Evolutionary conservation across 805 yeast genomes (phyloP).

Genomic region (Vanderwaltozyma polyspora): DNA sequence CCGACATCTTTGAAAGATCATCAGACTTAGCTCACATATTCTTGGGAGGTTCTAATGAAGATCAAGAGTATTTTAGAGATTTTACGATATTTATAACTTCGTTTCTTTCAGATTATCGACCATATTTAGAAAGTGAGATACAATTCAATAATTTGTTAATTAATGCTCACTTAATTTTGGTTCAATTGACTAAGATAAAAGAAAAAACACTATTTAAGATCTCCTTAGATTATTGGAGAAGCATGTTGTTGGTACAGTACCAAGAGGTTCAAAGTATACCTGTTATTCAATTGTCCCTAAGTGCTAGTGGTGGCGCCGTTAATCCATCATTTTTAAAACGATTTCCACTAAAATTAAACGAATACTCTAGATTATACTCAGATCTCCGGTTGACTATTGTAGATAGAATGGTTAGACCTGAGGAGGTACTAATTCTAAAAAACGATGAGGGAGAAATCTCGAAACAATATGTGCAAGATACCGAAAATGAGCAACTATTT

Average conservation of each 20-base stretch:
- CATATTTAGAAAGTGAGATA: conserved; percentile 45
- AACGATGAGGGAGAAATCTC: conserved; percentile 98
- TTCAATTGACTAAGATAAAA: conserved; percentile 75
- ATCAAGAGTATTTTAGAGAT: conserved; percentile 88
- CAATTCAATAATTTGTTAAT: conserved; percentile 44
- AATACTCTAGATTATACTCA: conserved; percentile 63
- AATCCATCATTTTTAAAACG: conserved; percentile 64
- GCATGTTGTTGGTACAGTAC: conserved; percentile 65
- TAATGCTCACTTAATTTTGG: conserved; percentile 64
- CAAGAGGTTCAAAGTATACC: conserved; percentile 78
- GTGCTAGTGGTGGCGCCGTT: conserved; percentile 64
- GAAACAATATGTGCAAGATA: conserved; percentile 85
- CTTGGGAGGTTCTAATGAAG: too few species aligned
- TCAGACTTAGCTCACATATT: too few species aligned
- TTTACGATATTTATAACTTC: conserved; percentile 86
- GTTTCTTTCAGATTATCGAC: conserved; percentile 61
- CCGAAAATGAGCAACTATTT: conserved; percentile 88
- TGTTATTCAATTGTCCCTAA: conserved; percentile 38
- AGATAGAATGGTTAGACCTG: conserved; percentile 95
- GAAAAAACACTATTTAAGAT: conserved; percentile 92
- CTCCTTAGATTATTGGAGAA: conserved; percentile 87
- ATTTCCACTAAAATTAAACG: conserved; percentile 74
- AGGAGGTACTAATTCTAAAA: conserved; percentile 89
- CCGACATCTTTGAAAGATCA: too few species aligned
- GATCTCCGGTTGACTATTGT: conserved; percentile 75